phyloP scores from a whole-genome alignment of 257 asterid species.

The Solanum acaule region DNA sequence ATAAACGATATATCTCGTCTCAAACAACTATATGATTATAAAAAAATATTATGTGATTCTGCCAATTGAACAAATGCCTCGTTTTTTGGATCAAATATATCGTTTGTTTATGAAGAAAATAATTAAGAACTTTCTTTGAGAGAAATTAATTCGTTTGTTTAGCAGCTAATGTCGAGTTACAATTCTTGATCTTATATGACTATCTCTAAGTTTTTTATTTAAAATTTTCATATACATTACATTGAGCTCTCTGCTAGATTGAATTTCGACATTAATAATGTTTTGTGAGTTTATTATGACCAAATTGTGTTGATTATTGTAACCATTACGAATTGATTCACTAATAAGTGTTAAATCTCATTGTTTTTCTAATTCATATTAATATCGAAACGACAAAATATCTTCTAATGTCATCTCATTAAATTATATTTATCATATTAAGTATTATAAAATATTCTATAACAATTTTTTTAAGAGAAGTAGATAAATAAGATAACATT shows the following conservation, averaged over 20 bases:
- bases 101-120: not conserved
- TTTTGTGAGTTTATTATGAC: not conserved
- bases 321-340: not conserved
- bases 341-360: not conserved
- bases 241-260: not conserved
- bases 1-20: not conserved
- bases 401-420: not conserved
- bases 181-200: not conserved
- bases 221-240: not conserved
- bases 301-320: not conserved
- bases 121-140: not conserved
- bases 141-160: not conserved
- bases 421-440: not conserved
- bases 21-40: not conserved
- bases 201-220: not conserved
- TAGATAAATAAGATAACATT: not conserved
- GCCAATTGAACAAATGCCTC: not conserved
- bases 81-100: not conserved
- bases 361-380: not conserved
- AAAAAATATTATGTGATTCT: not conserved
- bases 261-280: not conserved
- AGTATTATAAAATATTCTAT: not conserved
- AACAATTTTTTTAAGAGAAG: accelerated
- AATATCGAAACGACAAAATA: not conserved
- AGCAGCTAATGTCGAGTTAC: not conserved